A percentile compares a stretch with the other conserved stretches of the same genome.
phyloP scores from a whole-genome alignment of 148 eudicot species.

The Vaccinium corymbosum region DNA sequence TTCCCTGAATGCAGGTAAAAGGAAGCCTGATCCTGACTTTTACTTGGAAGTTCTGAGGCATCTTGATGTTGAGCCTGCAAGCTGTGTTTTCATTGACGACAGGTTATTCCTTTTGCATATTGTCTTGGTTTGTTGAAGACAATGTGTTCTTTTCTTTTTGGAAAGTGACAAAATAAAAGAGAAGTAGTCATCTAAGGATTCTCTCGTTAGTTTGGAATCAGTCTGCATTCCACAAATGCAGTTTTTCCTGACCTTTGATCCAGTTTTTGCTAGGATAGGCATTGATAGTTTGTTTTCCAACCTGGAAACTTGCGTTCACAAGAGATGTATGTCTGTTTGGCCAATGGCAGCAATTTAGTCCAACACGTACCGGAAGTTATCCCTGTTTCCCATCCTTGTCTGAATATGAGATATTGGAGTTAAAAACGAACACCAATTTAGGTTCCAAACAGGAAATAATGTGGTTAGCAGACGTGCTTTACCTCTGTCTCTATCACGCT shows the following conservation, averaged over 20 bases:
- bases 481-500: background rate
- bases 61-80: conserved; percentile 58
- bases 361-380: background rate
- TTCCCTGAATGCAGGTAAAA: conserved; percentile 54
- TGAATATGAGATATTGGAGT: background rate
- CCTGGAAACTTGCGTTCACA: background rate
- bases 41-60: conserved; percentile 57
- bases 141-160: background rate
- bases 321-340: background rate
- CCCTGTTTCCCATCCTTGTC: background rate
- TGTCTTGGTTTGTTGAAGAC: background rate
- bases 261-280: background rate
- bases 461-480: background rate
- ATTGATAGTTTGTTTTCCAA: background rate
- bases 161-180: background rate
- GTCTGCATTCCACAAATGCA: background rate
- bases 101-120: conserved; percentile 36
- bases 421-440: background rate
- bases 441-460: conserved; percentile 1
- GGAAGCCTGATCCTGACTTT: conserved; percentile 73
- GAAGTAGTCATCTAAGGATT: background rate
- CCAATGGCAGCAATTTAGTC: conserved; percentile 7
- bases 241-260: background rate
- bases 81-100: conserved; percentile 84
- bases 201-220: background rate